Conservation (phyloP, 495 filamentous ascomycete genomes). For the Penicillium canariense region DNA sequence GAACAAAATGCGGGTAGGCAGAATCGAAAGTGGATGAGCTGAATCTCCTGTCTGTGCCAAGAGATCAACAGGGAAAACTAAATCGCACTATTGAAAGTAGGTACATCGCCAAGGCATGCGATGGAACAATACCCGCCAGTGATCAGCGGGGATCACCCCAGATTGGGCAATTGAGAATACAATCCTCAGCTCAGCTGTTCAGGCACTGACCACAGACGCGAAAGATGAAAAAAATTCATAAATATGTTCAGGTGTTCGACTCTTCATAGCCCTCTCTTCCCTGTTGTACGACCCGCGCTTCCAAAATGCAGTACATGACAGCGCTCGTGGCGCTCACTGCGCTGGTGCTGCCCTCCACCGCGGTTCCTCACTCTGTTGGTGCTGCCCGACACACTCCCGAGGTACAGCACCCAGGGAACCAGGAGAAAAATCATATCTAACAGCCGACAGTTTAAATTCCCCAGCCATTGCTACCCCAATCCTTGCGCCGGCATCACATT, state of each 20-base stretch:
- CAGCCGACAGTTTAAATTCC: constrained; percentile 6
- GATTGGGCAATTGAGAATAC: neutral
- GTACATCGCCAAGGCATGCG: neutral
- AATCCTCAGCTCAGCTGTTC: too few species aligned
- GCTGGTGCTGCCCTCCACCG: neutral
- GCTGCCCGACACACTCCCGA: neutral
- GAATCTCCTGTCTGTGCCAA: neutral
- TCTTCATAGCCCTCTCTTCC: too few species aligned
- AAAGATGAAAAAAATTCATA: too few species aligned
- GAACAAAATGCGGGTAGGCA: too few species aligned
- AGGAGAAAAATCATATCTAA: neutral
- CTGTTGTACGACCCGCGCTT: neutral
- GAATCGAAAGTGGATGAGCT: neutral
- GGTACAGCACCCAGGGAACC: too few species aligned
- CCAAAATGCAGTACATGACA: neutral
- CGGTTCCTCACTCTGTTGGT: constrained; percentile 1
- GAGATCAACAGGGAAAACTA: neutral
- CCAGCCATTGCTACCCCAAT: constrained; percentile 21
- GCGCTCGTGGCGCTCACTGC: neutral
- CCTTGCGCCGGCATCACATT: constrained; percentile 43
- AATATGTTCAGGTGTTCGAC: too few species aligned
- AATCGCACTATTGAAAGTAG: neutral
- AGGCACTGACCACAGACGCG: too few species aligned
- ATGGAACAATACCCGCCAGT: neutral
- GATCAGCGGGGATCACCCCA: neutral